Base-by-base conservation (phyloP, 306 rosid species). In the Echinosophora koreensis region DNA sequence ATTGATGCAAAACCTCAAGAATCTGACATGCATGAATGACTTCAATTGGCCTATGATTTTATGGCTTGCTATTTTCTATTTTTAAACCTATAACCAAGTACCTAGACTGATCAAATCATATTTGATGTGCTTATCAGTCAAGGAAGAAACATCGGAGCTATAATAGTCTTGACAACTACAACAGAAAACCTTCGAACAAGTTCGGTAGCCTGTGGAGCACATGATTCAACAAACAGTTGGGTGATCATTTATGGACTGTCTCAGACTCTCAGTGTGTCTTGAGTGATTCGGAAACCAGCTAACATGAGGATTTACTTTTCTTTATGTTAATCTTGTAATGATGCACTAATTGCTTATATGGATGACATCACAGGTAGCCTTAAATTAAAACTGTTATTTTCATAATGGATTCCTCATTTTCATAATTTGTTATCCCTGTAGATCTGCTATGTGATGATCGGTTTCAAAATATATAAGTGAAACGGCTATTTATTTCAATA, bases 1-100 rank as follows among this genome's bases (percentile, higher is more conserved):
- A 51, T 4, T 52, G 22, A 66, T 27, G 16, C 34, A 27, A 55
- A 55, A 13, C 55, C 18, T n/a, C 28, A 28, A 30, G 44, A 42
- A 41, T 39, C 52, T n/a, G 37, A 44, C 15, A 68, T 15, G 49
- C 15, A 68, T 15, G 49, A 34, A 46, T 15, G 47, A 83, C 77
- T 22, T 38, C 12, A 15, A 12, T 14, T 44, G 58, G 47, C 52
- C 13, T 9, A 18, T 60, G 49, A 74, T 46, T 61, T 39, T 59
- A 42, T n/a, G 13, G 9, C 69, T 47, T 32, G 30, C 60, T 15
- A 60, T 44, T 51, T 32, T 17, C 46, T 58, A n/a, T 41, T 59
- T 58, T 42, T 15, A 69, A 52, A 12, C n/a, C 51, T 5, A 11
- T 16, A 63, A 37, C 11, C 13, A 14, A 63, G 22, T 27, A 8